Evolutionary conservation across 306 rosid species (phyloP), one percentile per base, ranked within the genome.

Genomic region (Urtica urens): DNA sequence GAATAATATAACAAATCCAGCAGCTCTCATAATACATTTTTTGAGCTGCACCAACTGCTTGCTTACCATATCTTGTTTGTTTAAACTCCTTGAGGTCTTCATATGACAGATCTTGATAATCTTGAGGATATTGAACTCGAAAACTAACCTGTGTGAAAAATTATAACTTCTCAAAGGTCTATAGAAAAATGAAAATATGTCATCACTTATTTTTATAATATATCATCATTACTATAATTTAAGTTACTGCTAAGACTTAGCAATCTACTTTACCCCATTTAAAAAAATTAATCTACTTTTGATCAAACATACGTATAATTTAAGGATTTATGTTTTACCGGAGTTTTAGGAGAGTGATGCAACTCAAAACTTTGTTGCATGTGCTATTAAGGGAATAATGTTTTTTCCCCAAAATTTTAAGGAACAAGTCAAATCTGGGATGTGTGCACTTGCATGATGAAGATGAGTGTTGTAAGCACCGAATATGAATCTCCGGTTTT

Each of bases 41-140:
- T n/a, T n/a, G n/a, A n/a, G n/a, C n/a, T n/a, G n/a, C n/a, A 16
- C n/a, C n/a, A n/a, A n/a, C n/a, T n/a, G n/a, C n/a, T n/a, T n/a
- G n/a, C 66, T 78, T 92, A 92, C 99, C 99, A 72, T 86, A 92
- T 92, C 87, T 82, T 37, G 96, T 92, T 62, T 92, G 99, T 69
- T 86, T 86, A 63, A 92, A 86, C 55, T 92, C 99, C 75, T 80
- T 86, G 58, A 80, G 93, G 65, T 92, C 99, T 76, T 92, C 99
- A 20, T 71, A 70, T 45, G 96, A 79, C 70, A 85, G 94, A 67
- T 75, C 86, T 69, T 77, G 94, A 73, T 79, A 71, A 68, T 86
- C 99, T 73, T 73, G 86, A 67, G 96, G 99, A 68, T 92, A 92
- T 64, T 92, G 94, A 69, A 92, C 95, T 53, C 96, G 80, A 64